Evolutionary conservation across 768 basidiomycete species (phyloP).

Genomic region (Macrolepiota fuliginosa): DNA sequence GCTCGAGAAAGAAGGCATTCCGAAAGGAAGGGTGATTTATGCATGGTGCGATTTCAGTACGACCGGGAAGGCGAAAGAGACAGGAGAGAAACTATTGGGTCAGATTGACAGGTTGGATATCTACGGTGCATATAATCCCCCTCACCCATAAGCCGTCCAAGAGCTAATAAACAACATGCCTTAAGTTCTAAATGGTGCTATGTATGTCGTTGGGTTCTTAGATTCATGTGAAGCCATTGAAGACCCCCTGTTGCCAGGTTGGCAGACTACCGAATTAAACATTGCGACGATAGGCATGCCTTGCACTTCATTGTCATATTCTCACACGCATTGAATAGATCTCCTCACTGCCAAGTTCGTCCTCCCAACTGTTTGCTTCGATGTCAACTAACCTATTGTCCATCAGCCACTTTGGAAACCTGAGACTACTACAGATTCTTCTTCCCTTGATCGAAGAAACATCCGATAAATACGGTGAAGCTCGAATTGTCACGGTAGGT

Average conservation of each 20-base stretch:
- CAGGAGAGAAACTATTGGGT: constrained; percentile 39
- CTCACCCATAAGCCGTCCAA: background rate
- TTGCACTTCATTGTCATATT: background rate
- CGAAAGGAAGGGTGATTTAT: constrained; percentile 40
- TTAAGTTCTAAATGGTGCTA: constrained; percentile 3
- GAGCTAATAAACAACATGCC: background rate
- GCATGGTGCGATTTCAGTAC: constrained; percentile 45
- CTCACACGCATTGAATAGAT: background rate
- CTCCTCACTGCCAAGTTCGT: constrained; percentile 3
- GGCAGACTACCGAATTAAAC: constrained; percentile 3
- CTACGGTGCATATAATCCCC: constrained; percentile 30
- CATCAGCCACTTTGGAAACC: constrained; percentile 10
- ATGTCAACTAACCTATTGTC: background rate
- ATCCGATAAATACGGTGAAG: constrained; percentile 10
- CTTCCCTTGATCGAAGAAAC: constrained; percentile 9
- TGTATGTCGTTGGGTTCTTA: background rate
- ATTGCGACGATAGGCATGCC: background rate
- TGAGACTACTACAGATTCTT: constrained; percentile 3
- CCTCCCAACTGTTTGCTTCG: background rate
- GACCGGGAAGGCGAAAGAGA: constrained; percentile 34
- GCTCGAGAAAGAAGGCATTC: constrained; percentile 38
- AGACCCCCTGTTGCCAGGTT: background rate
- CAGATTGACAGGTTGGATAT: constrained; percentile 49
- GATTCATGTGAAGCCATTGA: background rate
- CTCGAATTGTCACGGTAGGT: constrained; percentile 5